Evolutionary conservation across 2,329 filamentous ascomycete genomes (phyloP), one percentile per base, ranked within the genome.

Genomic region (Apiospora arundinis): DNA sequence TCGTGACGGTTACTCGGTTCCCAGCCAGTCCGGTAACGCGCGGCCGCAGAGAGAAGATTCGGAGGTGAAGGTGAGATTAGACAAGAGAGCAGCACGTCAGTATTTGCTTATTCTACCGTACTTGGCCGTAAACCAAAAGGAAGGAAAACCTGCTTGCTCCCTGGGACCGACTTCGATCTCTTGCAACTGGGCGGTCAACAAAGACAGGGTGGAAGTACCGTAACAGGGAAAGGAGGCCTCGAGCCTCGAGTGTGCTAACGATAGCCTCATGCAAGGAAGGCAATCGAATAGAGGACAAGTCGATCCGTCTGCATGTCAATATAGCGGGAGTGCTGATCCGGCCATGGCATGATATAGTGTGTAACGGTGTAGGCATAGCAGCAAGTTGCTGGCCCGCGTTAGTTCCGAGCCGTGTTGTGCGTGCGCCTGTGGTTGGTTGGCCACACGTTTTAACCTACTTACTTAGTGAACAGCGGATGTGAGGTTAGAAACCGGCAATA

Each of bases 1-100:
- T 40, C 56, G 56, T 63, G 56, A 63, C 56, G 56, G 56, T 63
- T 23, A 40, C 56, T n/a, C 56, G 32, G 56, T 40, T 28, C 28
- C 28, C 28, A 40, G 9, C 56, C 56, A 63, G 56, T 63, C 56
- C 56, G 56, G 56, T 63, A 63, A 40, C 8, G 32, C 18, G 56
- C 18, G 32, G 56, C 56, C 56, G 21, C 21, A 21, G 49, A 4
- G 25, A 16, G 28, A 25, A 32, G 28, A 14, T 25, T 56, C 25
- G 1, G 25, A 32, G 28, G 28, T 21, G 23, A 52, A 16, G 49
- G 45, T n/a, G 21, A 48, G 23, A 52, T 28, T 6, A 52, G 49
- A 37, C 28, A 21, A 37, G 6, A 28, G n/a, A n/a, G n/a, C 48
- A 52, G 25, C 25, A 56, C 12, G 23, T 25, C 49, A 21, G 8